Evolutionary conservation across 371 early-diverging fungal species (phyloP).

Genomic region (Encephalitozoon intestinalis): DNA sequence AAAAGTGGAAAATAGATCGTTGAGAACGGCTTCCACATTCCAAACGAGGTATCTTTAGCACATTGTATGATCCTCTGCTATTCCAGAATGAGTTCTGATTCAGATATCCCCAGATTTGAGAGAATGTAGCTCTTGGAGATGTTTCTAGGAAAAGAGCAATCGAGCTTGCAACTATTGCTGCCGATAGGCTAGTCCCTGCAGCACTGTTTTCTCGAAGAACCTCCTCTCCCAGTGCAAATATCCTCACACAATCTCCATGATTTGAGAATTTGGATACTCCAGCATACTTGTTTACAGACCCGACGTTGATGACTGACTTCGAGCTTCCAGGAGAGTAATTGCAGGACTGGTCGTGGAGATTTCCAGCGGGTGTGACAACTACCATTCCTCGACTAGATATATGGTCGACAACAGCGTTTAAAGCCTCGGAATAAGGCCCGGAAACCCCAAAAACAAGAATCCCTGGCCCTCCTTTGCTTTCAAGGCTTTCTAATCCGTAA

Average conservation of each 20-base stretch:
- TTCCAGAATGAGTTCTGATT: slow-evolving; percentile 34
- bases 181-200: slow-evolving; percentile 31
- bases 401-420: slow-evolving; percentile 44
- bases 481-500: slow-evolving; percentile 37
- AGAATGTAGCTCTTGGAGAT: slow-evolving; percentile 10
- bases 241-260: slow-evolving; percentile 36
- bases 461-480: not conserved
- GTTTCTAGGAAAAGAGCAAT: slow-evolving; percentile 42
- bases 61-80: not conserved
- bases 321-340: slow-evolving; percentile 55
- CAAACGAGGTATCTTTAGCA: not conserved
- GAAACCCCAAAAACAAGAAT: slow-evolving; percentile 53
- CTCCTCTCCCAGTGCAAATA: slow-evolving; percentile 45
- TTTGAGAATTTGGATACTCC: slow-evolving; percentile 39
- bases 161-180: slow-evolving; percentile 39
- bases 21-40: too few relatives aligned
- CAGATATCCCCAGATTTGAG: slow-evolving; percentile 33
- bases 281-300: slow-evolving; percentile 41
- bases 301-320: slow-evolving; percentile 47
- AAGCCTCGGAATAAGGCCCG: slow-evolving; percentile 43
- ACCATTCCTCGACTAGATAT: slow-evolving; percentile 18
- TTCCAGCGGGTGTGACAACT: slow-evolving; percentile 56
- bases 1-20: not conserved
- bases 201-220: not conserved
- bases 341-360: slow-evolving; percentile 48